Evolutionary conservation across 2,329 filamentous ascomycete species (phyloP).

Genomic region (Dactylellina drechsleri): DNA sequence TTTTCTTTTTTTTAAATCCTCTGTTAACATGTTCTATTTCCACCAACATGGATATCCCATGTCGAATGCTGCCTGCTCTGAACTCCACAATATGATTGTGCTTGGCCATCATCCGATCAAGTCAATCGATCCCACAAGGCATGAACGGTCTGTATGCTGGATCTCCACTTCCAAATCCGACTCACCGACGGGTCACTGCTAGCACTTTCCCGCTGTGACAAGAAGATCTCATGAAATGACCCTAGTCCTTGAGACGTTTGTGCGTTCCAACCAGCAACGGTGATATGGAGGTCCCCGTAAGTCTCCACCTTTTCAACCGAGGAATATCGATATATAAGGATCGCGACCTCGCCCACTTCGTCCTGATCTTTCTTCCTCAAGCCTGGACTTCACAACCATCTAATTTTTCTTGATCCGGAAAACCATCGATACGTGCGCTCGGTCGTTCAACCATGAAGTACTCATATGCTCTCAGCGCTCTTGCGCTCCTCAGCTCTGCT

Average conservation of each 20-base stretch:
- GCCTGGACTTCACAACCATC: constrained; percentile 51
- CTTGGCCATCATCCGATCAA: constrained; percentile 25
- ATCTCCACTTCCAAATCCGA: constrained; percentile 54
- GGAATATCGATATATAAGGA: constrained; percentile 42
- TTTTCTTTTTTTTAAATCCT: constrained; percentile 42
- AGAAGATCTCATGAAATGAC: constrained; percentile 29
- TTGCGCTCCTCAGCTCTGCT: constrained; percentile 50
- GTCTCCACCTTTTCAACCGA: not conserved
- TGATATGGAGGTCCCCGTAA: constrained; percentile 1
- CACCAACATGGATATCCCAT: constrained; percentile 21
- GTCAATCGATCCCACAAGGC: constrained; percentile 4
- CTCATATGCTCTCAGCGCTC: constrained; percentile 51
- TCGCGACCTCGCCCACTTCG: constrained; percentile 38
- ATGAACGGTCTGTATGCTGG: constrained; percentile 11
- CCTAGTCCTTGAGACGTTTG: not conserved
- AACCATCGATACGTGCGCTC: constrained; percentile 40
- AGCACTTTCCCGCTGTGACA: constrained; percentile 36
- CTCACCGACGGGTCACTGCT: constrained; percentile 52
- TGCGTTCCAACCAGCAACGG: constrained; percentile 11
- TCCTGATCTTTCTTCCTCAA: constrained; percentile 40
- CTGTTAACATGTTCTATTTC: not conserved
- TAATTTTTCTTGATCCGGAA: constrained; percentile 48
- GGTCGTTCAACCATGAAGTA: constrained; percentile 53
- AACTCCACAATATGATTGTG: constrained; percentile 45
- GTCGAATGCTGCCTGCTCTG: constrained; percentile 27